These are phyloP conservation scores for Xylaria bambusicola DNA, from an alignment of 495 filamentous ascomycete species.

Conservation along the genomic window DNA sequence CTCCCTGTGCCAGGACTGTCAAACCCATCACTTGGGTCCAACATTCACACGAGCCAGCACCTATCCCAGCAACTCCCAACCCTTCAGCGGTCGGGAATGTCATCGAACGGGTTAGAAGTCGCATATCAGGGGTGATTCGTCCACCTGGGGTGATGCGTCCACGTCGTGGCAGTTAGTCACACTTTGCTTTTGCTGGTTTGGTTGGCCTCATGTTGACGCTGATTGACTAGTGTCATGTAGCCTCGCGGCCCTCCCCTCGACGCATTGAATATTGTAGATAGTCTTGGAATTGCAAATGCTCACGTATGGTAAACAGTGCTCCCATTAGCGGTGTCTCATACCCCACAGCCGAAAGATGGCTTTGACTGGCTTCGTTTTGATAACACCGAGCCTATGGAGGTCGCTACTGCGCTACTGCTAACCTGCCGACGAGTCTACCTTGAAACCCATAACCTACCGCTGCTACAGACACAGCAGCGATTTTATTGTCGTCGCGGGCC, in stretches of 20 bases:
- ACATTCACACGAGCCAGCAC: background rate
- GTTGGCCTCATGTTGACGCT: background rate
- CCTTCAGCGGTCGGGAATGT: background rate
- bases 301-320: background rate
- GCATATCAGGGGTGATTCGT: background rate
- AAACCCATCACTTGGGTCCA: background rate
- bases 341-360: background rate
- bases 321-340: background rate
- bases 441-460: constrained; percentile 23
- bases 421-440: constrained; percentile 27
- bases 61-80: background rate
- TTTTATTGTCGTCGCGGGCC: constrained; percentile 19
- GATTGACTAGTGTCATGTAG: background rate
- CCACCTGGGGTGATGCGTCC: background rate
- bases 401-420: constrained; percentile 19
- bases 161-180: background rate
- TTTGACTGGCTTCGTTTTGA: constrained; percentile 21
- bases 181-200: no score
- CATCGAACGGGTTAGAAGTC: background rate
- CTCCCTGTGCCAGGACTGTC: background rate
- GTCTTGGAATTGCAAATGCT: background rate
- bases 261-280: background rate
- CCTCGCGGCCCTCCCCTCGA: background rate
- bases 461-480: constrained; percentile 19
- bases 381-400: constrained; percentile 16